Base-by-base conservation (phyloP, 1,139 yeast species). In the Lipomyces yarrowii region DNA sequence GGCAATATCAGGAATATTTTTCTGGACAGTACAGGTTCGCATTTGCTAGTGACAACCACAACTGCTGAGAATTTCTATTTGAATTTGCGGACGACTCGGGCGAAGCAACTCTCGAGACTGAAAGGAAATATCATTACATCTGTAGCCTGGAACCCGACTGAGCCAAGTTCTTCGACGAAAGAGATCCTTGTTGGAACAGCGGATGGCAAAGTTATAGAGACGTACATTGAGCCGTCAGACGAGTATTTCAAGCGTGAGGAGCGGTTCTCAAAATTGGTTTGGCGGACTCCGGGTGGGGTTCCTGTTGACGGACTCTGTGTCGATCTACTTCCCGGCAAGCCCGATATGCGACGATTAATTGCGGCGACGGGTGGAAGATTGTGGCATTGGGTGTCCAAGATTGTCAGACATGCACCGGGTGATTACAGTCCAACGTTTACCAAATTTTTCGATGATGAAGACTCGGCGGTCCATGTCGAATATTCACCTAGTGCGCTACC, bases 11-110 rank as follows among this genome's bases (percentile, higher is more conserved):
- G 75, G 26, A 71, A 75, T 51, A 76, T 85, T 3, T 85, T 77
- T 71, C 75, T 82, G 56, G 87, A 85, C 71, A 82, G 83, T 0
- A 74, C 81, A 0, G 88, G 88, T 1, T 74, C 78, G 8, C 86
- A 84, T 71, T 73, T 86, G 55, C 75, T 86, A 7, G 79, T 84
- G 0, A 78, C 85, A 10, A 83, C 87, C 0, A 72, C 77, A 2
- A 75, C 74, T 51, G 78, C 80, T 46, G 86, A 85, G 64, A 82
- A 80, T 70, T 84, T 77, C 73, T 83, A 82, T 68, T 73, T 83
- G 53, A 79, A 82, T 69, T 73, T 75, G 52, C 77, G 76, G 23
- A 74, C 83, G 1, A 73, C 76, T 2, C 76, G 77, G 39, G 78
- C 80, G 62, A 79, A 80, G 65, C 73, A 74, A 8, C 72, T 86